Percentiles rank a stretch among this genome's conserved stretches.
phyloP scores from a whole-genome alignment of 305 asterid species.

The Plantago rigida region DNA sequence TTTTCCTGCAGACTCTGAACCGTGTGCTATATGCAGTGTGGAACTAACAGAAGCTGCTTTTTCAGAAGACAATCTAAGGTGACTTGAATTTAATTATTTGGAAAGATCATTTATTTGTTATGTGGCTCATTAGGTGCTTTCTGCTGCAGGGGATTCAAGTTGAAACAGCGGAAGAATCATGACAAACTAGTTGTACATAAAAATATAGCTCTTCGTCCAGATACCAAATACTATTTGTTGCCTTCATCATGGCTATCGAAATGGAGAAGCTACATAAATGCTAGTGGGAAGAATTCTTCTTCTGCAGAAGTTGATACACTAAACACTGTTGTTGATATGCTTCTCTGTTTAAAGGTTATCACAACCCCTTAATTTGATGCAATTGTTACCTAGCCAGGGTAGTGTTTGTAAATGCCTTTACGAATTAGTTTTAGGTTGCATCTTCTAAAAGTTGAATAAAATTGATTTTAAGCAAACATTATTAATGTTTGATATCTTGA shows the following conservation, averaged over 20 bases:
- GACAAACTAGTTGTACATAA: constrained; percentile 70
- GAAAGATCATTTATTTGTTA: constrained; percentile 16
- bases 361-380: not conserved
- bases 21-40: constrained; percentile 62
- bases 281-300: constrained; percentile 56
- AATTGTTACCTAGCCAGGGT: too few species aligned
- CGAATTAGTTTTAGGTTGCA: too few species aligned
- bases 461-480: too few species aligned
- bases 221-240: constrained; percentile 58
- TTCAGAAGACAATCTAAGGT: constrained; percentile 86
- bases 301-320: constrained; percentile 57
- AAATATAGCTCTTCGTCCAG: constrained; percentile 44
- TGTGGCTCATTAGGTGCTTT: constrained; percentile 33
- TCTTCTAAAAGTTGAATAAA: too few species aligned
- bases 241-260: constrained; percentile 81
- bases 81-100: constrained; percentile 24
- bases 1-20: constrained; percentile 57
- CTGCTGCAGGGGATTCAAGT: constrained; percentile 76
- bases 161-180: constrained; percentile 73
- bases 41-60: constrained; percentile 71
- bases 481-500: too few species aligned
- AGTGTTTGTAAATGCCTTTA: too few species aligned
- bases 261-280: constrained; percentile 69
- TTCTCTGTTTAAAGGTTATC: constrained; percentile 69
- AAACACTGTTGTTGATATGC: constrained; percentile 45